Conservation (phyloP, 2,329 filamentous ascomycete species). For the Epichloe elymi region DNA sequence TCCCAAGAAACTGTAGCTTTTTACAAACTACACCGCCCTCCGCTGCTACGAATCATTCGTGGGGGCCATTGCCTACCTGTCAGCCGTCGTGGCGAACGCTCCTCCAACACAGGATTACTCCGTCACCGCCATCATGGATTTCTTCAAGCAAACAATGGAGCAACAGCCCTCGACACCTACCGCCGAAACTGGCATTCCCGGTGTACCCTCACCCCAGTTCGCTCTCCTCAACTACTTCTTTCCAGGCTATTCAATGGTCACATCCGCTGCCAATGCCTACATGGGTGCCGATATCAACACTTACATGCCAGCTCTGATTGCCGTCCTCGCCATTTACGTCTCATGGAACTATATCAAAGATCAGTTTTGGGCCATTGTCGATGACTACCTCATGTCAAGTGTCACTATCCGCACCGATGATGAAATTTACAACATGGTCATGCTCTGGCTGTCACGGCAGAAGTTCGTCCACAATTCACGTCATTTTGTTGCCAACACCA, state of each 20-base stretch:
- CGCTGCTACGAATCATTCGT: not conserved
- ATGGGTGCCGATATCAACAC: conserved; percentile 48
- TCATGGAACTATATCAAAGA: conserved; percentile 38
- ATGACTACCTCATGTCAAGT: conserved; percentile 47
- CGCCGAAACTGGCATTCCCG: conserved; percentile 3
- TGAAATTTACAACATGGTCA: conserved; percentile 60
- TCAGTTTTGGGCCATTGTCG: conserved; percentile 33
- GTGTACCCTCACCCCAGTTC: conserved; percentile 22
- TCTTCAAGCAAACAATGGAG: not conserved
- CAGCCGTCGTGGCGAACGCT: not conserved
- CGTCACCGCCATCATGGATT: conserved; percentile 5
- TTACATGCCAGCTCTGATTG: conserved; percentile 46
- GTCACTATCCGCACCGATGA: conserved; percentile 56
- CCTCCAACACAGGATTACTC: not conserved
- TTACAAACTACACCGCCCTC: not conserved
- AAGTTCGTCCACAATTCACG: conserved; percentile 45
- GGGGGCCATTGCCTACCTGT: too few species aligned
- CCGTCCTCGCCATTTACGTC: conserved; percentile 34
- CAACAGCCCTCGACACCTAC: conserved; percentile 8
- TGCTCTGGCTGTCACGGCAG: conserved; percentile 55
- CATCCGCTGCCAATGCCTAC: conserved; percentile 39
- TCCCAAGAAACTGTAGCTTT: not conserved
- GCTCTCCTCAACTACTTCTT: conserved; percentile 49
- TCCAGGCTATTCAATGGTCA: conserved; percentile 49
- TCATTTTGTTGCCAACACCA: conserved; percentile 52